These are phyloP conservation scores for Fusarium subtropicale DNA, from an alignment of 2,329 filamentous ascomycete species.

Conservation along the genomic window DNA sequence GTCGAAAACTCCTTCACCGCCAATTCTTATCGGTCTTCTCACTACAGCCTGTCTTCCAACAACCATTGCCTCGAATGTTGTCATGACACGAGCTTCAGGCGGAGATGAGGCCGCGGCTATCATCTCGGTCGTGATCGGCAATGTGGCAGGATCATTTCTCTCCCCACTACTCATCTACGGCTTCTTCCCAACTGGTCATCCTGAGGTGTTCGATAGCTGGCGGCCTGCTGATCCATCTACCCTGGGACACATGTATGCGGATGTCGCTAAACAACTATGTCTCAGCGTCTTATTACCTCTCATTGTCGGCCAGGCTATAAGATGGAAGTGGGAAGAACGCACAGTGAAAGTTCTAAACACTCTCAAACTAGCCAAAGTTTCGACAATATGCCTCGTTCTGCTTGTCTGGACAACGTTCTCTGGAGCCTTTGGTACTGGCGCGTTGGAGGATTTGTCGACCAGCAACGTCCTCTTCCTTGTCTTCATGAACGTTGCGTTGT, in stretches of 20 bases:
- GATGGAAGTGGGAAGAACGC: constrained; percentile 61
- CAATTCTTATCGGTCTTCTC: constrained; percentile 75
- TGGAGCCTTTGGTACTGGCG: constrained; percentile 72
- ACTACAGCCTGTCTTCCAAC: constrained; percentile 76
- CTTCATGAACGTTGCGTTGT: constrained; percentile 74
- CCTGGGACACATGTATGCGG: constrained; percentile 71
- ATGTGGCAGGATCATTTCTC: constrained; percentile 75
- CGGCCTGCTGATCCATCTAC: constrained; percentile 64
- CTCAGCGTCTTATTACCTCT: constrained; percentile 75
- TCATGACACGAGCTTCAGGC: constrained; percentile 77
- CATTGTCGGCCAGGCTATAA: constrained; percentile 69
- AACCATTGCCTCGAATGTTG: constrained; percentile 78
- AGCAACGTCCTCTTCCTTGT: constrained; percentile 74
- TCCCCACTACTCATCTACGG: constrained; percentile 72
- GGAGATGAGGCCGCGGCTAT: constrained; percentile 74
- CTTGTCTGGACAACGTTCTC: constrained; percentile 74
- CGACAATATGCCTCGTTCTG: constrained; percentile 60
- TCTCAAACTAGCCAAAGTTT: constrained; percentile 64
- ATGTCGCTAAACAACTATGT: constrained; percentile 75
- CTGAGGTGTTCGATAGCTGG: constrained; percentile 66
- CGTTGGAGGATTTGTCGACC: constrained; percentile 67
- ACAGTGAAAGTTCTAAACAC: constrained; percentile 66
- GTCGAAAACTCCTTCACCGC: constrained; percentile 69
- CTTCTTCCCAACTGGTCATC: constrained; percentile 62
- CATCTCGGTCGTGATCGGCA: constrained; percentile 77